These are phyloP conservation scores for Emydomyces testavorans DNA, from an alignment of 2,329 filamentous ascomycete genomes.

Conservation along the genomic window DNA sequence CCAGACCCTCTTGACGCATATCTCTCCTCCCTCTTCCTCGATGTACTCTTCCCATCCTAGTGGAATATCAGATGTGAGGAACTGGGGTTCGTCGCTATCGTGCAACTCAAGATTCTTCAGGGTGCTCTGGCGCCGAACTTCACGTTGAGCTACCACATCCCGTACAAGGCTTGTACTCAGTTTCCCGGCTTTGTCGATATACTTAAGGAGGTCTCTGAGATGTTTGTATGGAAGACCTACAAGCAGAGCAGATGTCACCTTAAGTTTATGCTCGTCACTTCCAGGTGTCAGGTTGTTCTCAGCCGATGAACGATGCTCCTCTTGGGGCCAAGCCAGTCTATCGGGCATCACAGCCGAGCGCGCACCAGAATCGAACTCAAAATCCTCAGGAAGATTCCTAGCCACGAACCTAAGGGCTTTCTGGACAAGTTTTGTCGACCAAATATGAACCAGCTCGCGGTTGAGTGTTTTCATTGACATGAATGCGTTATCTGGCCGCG, in stretches of 20 bases:
- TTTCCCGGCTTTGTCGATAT: conserved; percentile 15
- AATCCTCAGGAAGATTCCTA: conserved; percentile 17
- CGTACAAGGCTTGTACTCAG: conserved; percentile 17
- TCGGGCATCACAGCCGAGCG: conserved; percentile 19
- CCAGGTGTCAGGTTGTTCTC: background rate
- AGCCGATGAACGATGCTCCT: background rate
- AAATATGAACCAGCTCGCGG: conserved; percentile 9
- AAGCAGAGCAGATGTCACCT: conserved; percentile 22
- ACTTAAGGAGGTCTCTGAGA: conserved; percentile 18
- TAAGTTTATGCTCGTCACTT: conserved; percentile 3
- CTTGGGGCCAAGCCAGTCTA: conserved; percentile 19
- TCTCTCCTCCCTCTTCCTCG: background rate
- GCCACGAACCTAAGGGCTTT: conserved; percentile 21
- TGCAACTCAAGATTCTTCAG: background rate
- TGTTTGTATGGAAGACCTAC: conserved; percentile 22
- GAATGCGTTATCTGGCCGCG: background rate
- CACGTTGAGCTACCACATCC: conserved; percentile 22
- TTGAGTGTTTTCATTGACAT: conserved; percentile 4
- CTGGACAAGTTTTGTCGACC: conserved; percentile 15
- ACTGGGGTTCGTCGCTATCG: background rate
- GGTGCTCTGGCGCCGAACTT: conserved; percentile 19
- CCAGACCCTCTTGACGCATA: background rate
- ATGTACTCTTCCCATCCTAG: conserved; percentile 1
- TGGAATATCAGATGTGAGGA: background rate
- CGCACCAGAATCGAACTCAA: conserved; percentile 21